Base-by-base conservation (phyloP, 2,329 filamentous ascomycete species). In the Calonectria crousiana region DNA sequence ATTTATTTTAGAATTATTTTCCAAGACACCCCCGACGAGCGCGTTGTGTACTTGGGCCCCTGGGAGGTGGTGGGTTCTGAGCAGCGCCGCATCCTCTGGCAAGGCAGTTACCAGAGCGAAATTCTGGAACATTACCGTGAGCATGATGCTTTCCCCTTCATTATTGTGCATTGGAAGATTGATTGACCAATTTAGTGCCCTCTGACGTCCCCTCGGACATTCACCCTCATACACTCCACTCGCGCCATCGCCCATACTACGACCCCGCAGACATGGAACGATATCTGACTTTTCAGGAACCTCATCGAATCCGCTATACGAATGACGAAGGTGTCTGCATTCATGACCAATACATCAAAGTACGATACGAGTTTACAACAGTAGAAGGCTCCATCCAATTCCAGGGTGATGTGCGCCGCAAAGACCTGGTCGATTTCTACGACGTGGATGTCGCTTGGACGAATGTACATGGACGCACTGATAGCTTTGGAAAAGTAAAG, bases 361-460 rank as follows among this genome's bases (percentile, higher is more conserved):
- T 89, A 69, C 85, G 85, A 73, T 90, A 90, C 77, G 88, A 89
- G 69, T 90, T 90, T 76, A 89, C 87, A 3, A 85, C 86, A 1
- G 81, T 88, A 64, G 87, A 89, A 62, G 82, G 84, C 23, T 89
- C 88, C 1, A 81, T 87, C 26, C 86, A 85, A 30, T 89, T 90
- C 73, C 88, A 90, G 74, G 84, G 88, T 66, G 88, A 90, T 69
- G 77, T 90, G 47, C 85, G 88, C 28, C 81, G 83, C 36, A 87
- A 87, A 78, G 86, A 89, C 53, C 79, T 90, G 28, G 78, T 90
- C 38, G 88, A 87, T 76, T 89, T 88, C 79, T 90, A 87, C 71
- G 88, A 90, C 72, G 84, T 89, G 38, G 88, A 90, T 74, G 88
- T 90, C 13, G 83, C 88, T 44, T 90, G 88, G 88, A 88, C 88